These are phyloP conservation scores for Rhododendron henanense DNA, from an alignment of 148 eudicot species.

Conservation along the genomic window DNA sequence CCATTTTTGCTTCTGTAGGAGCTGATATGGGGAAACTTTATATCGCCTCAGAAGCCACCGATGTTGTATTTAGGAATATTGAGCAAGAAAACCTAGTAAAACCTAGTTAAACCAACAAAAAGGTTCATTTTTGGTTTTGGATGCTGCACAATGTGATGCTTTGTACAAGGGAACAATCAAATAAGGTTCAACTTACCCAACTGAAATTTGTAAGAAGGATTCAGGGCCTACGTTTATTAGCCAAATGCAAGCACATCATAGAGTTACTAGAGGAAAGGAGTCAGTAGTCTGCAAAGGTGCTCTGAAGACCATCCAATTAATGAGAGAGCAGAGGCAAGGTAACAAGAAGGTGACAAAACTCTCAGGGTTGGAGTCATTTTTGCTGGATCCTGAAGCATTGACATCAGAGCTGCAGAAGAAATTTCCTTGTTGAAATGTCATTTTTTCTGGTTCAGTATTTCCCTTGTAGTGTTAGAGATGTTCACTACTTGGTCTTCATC, in stretches of 20 bases:
- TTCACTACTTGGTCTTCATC: too few relatives aligned
- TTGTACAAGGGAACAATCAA: constrained; percentile 89
- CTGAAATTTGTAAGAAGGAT: constrained; percentile 93
- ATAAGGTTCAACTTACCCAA: constrained; percentile 78
- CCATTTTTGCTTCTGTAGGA: constrained; percentile 72
- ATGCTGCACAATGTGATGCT: constrained; percentile 82
- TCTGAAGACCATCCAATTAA: constrained; percentile 65
- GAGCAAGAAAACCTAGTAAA: constrained; percentile 90
- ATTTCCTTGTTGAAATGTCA: constrained; percentile 60
- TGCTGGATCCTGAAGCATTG: constrained; percentile 79
- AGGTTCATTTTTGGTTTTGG: constrained; percentile 61
- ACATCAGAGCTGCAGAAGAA: constrained; percentile 93
- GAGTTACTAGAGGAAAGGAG: constrained; percentile 81
- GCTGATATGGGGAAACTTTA: constrained; percentile 64
- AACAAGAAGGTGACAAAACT: constrained; percentile 94
- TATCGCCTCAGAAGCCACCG: constrained; percentile 68
- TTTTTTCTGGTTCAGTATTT: too few relatives aligned
- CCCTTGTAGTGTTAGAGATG: too few relatives aligned
- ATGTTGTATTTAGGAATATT: constrained; percentile 63
- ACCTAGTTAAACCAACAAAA: constrained; percentile 61
- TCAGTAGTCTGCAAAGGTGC: constrained; percentile 75
- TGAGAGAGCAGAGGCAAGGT: constrained; percentile 91
- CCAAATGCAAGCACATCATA: too few relatives aligned
- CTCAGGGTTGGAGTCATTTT: constrained; percentile 80
- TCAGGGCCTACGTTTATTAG: constrained; percentile 60